phyloP scores from a whole-genome alignment of 73 alveolate species.

The Paramecium bursaria region DNA sequence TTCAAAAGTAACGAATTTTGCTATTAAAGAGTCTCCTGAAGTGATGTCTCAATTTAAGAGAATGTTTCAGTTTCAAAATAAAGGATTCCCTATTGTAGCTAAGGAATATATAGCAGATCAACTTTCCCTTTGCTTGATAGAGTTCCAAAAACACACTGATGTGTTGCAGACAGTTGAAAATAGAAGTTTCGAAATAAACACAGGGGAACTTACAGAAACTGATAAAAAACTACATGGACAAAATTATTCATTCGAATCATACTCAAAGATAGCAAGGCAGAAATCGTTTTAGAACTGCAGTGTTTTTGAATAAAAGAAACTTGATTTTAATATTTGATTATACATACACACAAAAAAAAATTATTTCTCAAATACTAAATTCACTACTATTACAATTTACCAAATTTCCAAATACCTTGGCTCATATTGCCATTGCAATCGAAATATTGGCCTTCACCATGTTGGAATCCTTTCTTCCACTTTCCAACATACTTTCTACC shows the following conservation, averaged over 20 bases:
- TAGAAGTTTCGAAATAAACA: constrained; percentile 15
- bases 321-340: not conserved
- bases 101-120: constrained; percentile 32
- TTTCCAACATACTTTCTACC: constrained; percentile 54
- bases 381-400: not conserved
- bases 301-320: constrained; percentile 48
- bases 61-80: not conserved
- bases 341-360: not conserved
- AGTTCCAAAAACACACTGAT: constrained; percentile 18
- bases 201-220: constrained; percentile 35
- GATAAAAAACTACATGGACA: constrained; percentile 33
- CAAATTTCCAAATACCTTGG: not conserved
- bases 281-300: constrained; percentile 44
- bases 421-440: not conserved
- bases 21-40: constrained; percentile 2
- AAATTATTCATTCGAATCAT: constrained; percentile 12
- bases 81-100: constrained; percentile 4
- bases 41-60: not conserved
- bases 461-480: constrained; percentile 46
- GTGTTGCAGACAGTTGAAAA: constrained; percentile 24
- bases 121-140: not conserved
- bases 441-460: not conserved
- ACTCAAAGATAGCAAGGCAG: constrained; percentile 8
- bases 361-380: not conserved
- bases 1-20: not conserved